Percentiles rank a stretch among this genome's conserved stretches.
Evolutionary conservation across 495 filamentous ascomycete genomes (phyloP).

Genomic region (Terfezia boudieri): DNA sequence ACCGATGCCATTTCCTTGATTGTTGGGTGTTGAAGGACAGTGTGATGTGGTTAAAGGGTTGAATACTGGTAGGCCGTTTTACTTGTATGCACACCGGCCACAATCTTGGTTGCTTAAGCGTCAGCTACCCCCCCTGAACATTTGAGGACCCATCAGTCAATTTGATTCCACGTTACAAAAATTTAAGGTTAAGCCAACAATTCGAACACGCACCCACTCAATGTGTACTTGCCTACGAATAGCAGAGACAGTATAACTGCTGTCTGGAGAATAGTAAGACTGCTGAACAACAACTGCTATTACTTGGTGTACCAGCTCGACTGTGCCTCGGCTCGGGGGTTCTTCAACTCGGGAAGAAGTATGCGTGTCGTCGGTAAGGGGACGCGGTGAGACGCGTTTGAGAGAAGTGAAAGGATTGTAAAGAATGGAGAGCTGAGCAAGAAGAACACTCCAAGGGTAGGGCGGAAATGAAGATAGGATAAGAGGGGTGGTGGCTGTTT

Average conservation of each 20-base stretch:
- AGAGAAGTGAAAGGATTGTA: slow-evolving; percentile 17
- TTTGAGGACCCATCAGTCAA: too few relatives aligned
- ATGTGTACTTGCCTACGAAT: slow-evolving; percentile 5
- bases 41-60: too few relatives aligned
- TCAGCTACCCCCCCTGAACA: too few relatives aligned
- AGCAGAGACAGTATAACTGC: background rate
- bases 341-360: too few relatives aligned
- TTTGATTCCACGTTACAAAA: slow-evolving; percentile 6
- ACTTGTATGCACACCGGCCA: too few relatives aligned
- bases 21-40: too few relatives aligned
- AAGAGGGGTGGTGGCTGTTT: slow-evolving; percentile 4
- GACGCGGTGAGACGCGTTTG: slow-evolving; percentile 10
- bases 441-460: background rate
- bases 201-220: slow-evolving; percentile 2
- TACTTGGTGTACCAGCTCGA: background rate
- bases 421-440: slow-evolving; percentile 19
- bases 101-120: too few relatives aligned
- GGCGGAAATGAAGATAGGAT: slow-evolving; percentile 6
- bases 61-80: too few relatives aligned
- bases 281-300: too few relatives aligned
- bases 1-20: too few relatives aligned
- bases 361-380: slow-evolving; percentile 2
- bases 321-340: background rate
- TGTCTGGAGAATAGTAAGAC: too few relatives aligned
- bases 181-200: slow-evolving; percentile 15